Evolutionary conservation across 1,139 yeast species (phyloP).

Genomic region (Hyphopichia buzzinii): DNA sequence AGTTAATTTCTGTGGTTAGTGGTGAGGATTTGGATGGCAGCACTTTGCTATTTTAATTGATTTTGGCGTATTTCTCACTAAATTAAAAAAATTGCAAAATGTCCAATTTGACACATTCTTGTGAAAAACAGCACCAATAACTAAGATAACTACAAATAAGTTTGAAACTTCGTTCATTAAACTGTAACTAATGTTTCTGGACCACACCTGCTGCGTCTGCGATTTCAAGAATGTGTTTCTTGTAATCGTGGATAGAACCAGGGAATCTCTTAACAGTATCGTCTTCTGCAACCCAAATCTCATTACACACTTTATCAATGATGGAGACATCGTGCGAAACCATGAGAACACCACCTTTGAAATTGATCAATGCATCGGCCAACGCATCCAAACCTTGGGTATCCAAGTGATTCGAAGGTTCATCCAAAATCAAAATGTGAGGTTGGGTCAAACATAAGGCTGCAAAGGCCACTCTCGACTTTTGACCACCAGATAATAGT

Average conservation of each 20-base stretch:
- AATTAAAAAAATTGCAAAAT: no score
- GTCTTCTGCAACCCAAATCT: constrained; percentile 92
- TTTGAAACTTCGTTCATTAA: no score
- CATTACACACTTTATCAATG: constrained; percentile 83
- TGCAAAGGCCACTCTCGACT: constrained; percentile 97
- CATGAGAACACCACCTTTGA: constrained; percentile 95
- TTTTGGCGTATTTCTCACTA: no score
- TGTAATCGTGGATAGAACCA: constrained; percentile 85
- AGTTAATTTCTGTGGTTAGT: no score
- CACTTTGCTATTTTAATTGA: no score
- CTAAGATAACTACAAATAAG: no score
- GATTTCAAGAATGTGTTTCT: constrained; percentile 74
- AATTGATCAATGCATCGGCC: constrained; percentile 79
- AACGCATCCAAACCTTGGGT: constrained; percentile 96
- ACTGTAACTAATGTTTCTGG: constrained; percentile 73
- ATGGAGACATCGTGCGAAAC: constrained; percentile 96
- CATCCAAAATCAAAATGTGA: constrained; percentile 91
- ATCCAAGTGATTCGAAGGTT: constrained; percentile 98
- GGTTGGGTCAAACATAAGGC: constrained; percentile 88
- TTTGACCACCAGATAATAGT: constrained; percentile 94
- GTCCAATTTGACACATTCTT: no score
- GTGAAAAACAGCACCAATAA: no score
- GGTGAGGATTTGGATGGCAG: no score
- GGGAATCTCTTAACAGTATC: constrained; percentile 77
- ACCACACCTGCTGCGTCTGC: constrained; percentile 91